These are phyloP conservation scores for Nicotiana paniculata DNA, from an alignment of 257 asterid species.

Conservation along the genomic window DNA sequence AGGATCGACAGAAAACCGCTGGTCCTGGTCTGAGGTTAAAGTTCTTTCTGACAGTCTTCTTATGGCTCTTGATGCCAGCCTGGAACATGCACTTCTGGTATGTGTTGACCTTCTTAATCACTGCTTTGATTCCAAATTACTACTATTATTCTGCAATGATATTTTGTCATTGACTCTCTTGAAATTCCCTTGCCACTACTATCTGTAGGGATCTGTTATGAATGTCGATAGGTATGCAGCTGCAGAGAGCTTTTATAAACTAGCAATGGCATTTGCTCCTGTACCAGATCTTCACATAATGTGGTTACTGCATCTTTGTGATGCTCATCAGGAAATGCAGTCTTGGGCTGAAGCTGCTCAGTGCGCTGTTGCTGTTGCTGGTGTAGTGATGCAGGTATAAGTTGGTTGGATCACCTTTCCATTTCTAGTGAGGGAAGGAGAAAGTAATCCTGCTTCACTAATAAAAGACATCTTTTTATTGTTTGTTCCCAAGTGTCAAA, in stretches of 20 bases:
- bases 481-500: neutral
- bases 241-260: slow-evolving; percentile 96
- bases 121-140: slow-evolving; percentile 8
- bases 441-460: neutral
- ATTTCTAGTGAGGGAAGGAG: neutral
- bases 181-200: neutral
- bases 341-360: slow-evolving; percentile 99
- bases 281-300: slow-evolving; percentile 98
- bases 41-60: slow-evolving; percentile 76
- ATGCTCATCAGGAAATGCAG: slow-evolving; percentile 99
- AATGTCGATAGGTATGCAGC: slow-evolving; percentile 91
- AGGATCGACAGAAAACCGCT: slow-evolving; percentile 43
- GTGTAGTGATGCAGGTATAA: slow-evolving; percentile 93
- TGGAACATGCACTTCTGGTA: slow-evolving; percentile 96
- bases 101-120: slow-evolving; percentile 16
- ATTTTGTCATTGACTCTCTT: neutral
- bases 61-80: slow-evolving; percentile 97
- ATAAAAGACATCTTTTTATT: neutral
- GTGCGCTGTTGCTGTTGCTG: slow-evolving; percentile 99
- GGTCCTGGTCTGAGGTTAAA: slow-evolving; percentile 87
- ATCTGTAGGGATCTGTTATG: slow-evolving; percentile 75
- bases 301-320: slow-evolving; percentile 97
- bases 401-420: neutral
- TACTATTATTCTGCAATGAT: neutral
- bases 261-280: slow-evolving; percentile 98